Percentiles rank a stretch among this genome's conserved stretches.
Evolutionary conservation across 2,329 filamentous ascomycete species (phyloP).

Genomic region (Fusarium sp.): DNA sequence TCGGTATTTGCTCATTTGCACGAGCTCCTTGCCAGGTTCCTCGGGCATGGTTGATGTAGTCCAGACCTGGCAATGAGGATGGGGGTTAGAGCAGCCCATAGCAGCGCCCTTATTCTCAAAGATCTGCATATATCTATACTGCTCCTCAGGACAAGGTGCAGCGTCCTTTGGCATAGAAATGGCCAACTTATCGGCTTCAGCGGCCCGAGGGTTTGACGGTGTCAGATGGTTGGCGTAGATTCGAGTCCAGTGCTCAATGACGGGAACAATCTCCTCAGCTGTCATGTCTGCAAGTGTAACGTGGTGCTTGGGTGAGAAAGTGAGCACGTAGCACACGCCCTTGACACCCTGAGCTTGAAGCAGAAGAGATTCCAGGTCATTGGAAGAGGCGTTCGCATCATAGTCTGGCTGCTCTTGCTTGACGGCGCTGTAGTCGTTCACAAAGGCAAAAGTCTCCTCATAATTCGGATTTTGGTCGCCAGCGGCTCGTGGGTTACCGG

Average conservation of each 20-base stretch:
- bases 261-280: slow-evolving; percentile 78
- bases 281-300: slow-evolving; percentile 92
- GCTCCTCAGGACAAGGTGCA: slow-evolving; percentile 67
- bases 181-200: slow-evolving; percentile 52
- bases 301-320: slow-evolving; percentile 91
- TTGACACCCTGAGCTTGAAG: slow-evolving; percentile 87
- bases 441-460: slow-evolving; percentile 88
- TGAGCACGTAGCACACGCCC: slow-evolving; percentile 96
- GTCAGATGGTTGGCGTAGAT: slow-evolving; percentile 88
- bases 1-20: slow-evolving; percentile 82
- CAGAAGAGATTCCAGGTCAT: slow-evolving; percentile 77
- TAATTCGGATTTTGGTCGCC: slow-evolving; percentile 90
- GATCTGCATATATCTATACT: slow-evolving; percentile 98
- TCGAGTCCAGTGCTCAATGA: slow-evolving; percentile 90
- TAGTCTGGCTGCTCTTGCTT: slow-evolving; percentile 93
- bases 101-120: slow-evolving; percentile 98
- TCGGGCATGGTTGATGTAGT: slow-evolving; percentile 91
- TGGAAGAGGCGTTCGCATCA: slow-evolving; percentile 52
- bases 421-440: slow-evolving; percentile 97
- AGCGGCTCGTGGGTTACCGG: slow-evolving; percentile 87
- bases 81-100: slow-evolving; percentile 99
- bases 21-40: slow-evolving; percentile 83
- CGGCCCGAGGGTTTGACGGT: slow-evolving; percentile 71
- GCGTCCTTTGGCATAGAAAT: slow-evolving; percentile 52
- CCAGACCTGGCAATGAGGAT: slow-evolving; percentile 97